Conservation (phyloP, 1,284 basidiomycete genomes). For the Cryptococcus amylolentus region DNA sequence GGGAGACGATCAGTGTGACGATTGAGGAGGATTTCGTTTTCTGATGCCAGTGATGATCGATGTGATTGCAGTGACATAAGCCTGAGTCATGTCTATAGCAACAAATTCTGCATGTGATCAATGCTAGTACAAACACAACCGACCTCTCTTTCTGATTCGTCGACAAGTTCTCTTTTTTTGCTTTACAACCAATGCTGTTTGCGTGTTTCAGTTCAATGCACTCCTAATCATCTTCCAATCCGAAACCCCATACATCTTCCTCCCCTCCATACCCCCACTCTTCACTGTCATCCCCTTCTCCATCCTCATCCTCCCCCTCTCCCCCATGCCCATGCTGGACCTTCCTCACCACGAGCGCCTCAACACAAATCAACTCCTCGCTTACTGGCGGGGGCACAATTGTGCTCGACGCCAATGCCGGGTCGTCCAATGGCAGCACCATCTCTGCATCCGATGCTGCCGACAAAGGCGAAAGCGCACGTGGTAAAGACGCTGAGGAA, state of each 20-base stretch:
- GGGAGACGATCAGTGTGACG: too few relatives aligned
- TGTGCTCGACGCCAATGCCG: neutral
- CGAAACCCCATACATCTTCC: conserved; percentile 24
- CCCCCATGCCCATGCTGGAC: conserved; percentile 23
- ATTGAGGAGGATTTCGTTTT: too few relatives aligned
- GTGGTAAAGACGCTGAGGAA: neutral
- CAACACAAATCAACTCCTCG: conserved; percentile 47
- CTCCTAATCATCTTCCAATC: conserved; percentile 6
- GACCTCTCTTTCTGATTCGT: too few relatives aligned
- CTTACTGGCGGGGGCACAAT: neutral
- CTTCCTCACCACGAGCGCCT: conserved; percentile 48
- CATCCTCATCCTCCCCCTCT: conserved; percentile 21
- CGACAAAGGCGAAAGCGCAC: neutral
- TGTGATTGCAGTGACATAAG: too few relatives aligned
- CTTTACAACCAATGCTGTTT: too few relatives aligned
- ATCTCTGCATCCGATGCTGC: neutral
- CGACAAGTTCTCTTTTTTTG: too few relatives aligned
- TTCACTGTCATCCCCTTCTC: conserved; percentile 15
- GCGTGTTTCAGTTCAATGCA: too few relatives aligned
- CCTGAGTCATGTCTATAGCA: too few relatives aligned
- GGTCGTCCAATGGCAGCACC: neutral
- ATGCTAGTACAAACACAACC: too few relatives aligned
- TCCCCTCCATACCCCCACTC: conserved; percentile 30
- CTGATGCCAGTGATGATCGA: too few relatives aligned
- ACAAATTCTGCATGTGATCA: too few relatives aligned